These are phyloP conservation scores for Aleurites moluccanus DNA, from an alignment of 441 rosid genomes.

Conservation along the genomic window DNA sequence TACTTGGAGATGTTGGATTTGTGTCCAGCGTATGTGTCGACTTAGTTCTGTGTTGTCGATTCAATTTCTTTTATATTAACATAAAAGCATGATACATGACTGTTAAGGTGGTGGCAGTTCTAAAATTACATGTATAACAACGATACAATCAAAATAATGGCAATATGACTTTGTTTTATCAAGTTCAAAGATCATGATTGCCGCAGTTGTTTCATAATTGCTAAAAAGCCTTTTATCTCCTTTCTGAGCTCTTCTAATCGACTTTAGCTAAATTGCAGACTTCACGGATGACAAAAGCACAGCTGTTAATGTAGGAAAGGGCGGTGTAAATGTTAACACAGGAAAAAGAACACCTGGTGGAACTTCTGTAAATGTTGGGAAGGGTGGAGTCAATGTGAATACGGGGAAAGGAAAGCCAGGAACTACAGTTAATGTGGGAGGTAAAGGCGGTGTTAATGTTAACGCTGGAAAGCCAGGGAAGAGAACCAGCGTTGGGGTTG, in stretches of 20 bases:
- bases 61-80: not conserved
- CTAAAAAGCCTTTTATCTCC: not conserved
- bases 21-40: not conserved
- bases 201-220: not conserved
- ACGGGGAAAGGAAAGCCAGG: constrained; percentile 33
- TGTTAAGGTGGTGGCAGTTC: not conserved
- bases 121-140: not conserved
- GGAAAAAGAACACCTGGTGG: constrained; percentile 50
- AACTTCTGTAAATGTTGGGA: constrained; percentile 51
- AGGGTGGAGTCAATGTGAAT: constrained; percentile 49
- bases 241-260: constrained; percentile 2
- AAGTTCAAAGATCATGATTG: not conserved
- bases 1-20: not conserved
- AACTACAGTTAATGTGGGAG: constrained; percentile 41
- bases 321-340: constrained; percentile 46
- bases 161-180: not conserved
- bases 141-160: not conserved
- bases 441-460: constrained; percentile 44
- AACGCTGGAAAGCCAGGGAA: constrained; percentile 43
- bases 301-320: constrained; percentile 42
- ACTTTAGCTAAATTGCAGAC: constrained; percentile 35
- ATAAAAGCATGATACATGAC: not conserved
- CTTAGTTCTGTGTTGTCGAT: not conserved
- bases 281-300: constrained; percentile 54
- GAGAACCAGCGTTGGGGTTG: constrained; percentile 54